phyloP scores from a whole-genome alignment of 2,329 filamentous ascomycete genomes.

The Aspergillus flavus region DNA sequence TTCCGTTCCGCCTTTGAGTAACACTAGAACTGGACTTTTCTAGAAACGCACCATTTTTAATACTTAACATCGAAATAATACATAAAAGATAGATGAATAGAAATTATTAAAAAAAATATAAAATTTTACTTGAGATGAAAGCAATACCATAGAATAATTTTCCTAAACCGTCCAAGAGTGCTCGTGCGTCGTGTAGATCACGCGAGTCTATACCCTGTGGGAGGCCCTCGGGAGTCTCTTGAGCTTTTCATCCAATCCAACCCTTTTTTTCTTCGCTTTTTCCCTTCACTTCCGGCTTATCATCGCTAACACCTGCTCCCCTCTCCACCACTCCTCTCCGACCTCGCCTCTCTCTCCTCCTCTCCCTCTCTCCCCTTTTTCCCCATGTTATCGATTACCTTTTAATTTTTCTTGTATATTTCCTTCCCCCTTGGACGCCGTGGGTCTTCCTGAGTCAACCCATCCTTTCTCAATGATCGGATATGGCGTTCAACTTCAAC shows the following conservation, averaged over 20 bases:
- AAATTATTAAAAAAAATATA: neutral
- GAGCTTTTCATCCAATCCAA: constrained; percentile 4
- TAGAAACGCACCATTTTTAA: neutral
- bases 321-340: constrained; percentile 24
- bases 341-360: constrained; percentile 8
- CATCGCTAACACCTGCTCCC: constrained; percentile 22
- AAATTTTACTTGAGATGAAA: neutral
- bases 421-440: constrained; percentile 7
- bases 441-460: constrained; percentile 10
- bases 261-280: constrained; percentile 18
- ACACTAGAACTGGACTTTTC: neutral
- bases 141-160: neutral
- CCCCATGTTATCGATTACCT: constrained; percentile 1
- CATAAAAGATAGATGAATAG: neutral
- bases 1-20: neutral
- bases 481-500: constrained; percentile 99
- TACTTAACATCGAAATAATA: neutral
- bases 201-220: constrained; percentile 17
- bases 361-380: constrained; percentile 11
- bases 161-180: neutral
- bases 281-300: constrained; percentile 23
- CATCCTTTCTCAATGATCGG: constrained; percentile 32
- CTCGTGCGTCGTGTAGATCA: constrained; percentile 23
- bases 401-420: constrained; percentile 5
- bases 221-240: constrained; percentile 19